Evolutionary conservation across 2,329 filamentous ascomycete genomes (phyloP), one percentile per base, ranked within the genome.

Genomic region (Cytospora schulzeri): DNA sequence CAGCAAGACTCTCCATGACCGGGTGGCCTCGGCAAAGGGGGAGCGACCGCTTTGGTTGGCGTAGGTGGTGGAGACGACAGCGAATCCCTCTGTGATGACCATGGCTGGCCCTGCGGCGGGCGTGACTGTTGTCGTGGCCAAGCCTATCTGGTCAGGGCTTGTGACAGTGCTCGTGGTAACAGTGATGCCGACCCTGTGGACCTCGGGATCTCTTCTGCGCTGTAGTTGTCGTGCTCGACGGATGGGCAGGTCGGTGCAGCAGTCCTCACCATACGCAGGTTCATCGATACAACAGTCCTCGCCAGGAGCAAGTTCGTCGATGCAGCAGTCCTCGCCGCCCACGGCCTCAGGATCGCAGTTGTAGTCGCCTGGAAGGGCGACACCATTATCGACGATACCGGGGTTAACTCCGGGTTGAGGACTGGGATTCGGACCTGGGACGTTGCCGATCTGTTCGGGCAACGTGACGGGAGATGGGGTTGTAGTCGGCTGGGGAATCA

Each of bases 21-120:
- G 45, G 12, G 55, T 59, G 22, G 61, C 61, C 55, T 63, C 48
- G n/a, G 38, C 9, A 8, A 59, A 33, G 17, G 61, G 61, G 29
- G 35, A 9, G n/a, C 54, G 53, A 11, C 54, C 26, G 19, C 45
- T 63, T 41, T 63, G 54, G 33, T 45, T 45, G 17, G 26, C 24
- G 6, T 59, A 53, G 14, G 48, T 19, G 29, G 54, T 52, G 50
- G 35, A 63, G 48, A 59, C 55, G 24, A 63, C 51, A 29, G 48
- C 45, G 17, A 51, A 45, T 8, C 54, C 55, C 29, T 38, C 57
- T 14, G 11, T 48, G 33, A 59, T 22, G 29, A n/a, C 2, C 19
- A 31, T 17, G 14, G 2, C 11, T n/a, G 61, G n/a, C 19, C 26
- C 45, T 48, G 45, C 45, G 7, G 28, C 24, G 14, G 48, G 28